Evolutionary conservation across 305 asterid genomes (phyloP).

Genomic region (Rubia tinctorum): DNA sequence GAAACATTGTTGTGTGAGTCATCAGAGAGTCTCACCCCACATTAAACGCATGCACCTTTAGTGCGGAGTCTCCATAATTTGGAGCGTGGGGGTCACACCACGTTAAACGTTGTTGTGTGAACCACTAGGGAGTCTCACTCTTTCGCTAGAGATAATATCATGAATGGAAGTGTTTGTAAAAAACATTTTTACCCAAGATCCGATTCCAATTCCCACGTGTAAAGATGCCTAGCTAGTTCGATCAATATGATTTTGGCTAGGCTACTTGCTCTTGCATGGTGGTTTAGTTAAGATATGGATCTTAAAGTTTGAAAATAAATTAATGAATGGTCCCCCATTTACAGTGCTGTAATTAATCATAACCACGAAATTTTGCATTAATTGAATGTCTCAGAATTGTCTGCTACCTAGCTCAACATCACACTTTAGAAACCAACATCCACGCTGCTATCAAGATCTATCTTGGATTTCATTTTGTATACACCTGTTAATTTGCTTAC

Average conservation of each 20-base stretch:
- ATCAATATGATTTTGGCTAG: conserved; percentile 15
- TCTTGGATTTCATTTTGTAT: conserved; percentile 18
- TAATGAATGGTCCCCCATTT: conserved; percentile 7
- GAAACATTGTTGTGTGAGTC: too few relatives aligned
- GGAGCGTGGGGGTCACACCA: too few relatives aligned
- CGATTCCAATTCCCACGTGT: conserved; percentile 25
- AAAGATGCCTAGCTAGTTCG: conserved; percentile 24
- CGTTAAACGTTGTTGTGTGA: too few relatives aligned
- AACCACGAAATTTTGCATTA: conserved; percentile 2
- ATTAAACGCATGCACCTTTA: too few relatives aligned
- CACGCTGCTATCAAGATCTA: conserved; percentile 21
- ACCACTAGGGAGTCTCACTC: too few relatives aligned
- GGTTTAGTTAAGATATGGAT: conserved; percentile 11
- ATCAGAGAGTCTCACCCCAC: too few relatives aligned
- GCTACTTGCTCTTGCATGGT: not conserved
- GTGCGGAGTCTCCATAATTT: too few relatives aligned
- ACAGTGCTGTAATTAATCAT: not conserved
- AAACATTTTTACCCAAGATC: too few relatives aligned
- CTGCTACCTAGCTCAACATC: conserved; percentile 17
- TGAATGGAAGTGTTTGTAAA: too few relatives aligned
- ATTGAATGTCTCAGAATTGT: not conserved
- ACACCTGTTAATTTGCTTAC: too few relatives aligned
- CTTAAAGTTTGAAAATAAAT: not conserved
- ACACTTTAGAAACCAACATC: conserved; percentile 19
- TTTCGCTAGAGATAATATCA: too few relatives aligned